Evolutionary conservation across 164 flowering plant genomes (phyloP), one percentile per base, ranked within the genome.

Genomic region (Nymphaea thermarum): DNA sequence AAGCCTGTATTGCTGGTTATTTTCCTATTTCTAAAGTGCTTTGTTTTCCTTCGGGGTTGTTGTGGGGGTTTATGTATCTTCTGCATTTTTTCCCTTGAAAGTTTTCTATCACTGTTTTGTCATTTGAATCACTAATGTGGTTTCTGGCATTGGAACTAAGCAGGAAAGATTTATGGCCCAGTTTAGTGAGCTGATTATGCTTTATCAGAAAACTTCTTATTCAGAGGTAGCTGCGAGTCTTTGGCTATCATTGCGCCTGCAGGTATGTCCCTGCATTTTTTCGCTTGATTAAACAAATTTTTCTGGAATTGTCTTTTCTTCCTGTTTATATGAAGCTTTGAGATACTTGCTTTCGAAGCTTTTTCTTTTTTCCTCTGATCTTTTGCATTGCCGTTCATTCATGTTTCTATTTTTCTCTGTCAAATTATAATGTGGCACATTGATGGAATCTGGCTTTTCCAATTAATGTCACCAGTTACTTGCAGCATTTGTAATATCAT

Each of bases 241-340:
- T 76, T 94, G 99, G 99, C 97, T 94, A 67, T 94, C 99, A 63
- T 76, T 91, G 73, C 96, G 96, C 57, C 95, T 94, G 73, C 99
- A 94, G 84, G 97, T 89, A 80, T 71, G 68, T 65, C 4, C 44
- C 16, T n/a, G 16, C 11, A 8, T 8, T 61, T 7, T 61, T n/a
- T 61, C 16, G 6, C 5, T 61, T 2, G 6, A 6, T 61, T 61
- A 61, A 47, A 47, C 5, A 25, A 25, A 0, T 25, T 25, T 25
- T 25, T 25, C 36, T 25, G 36, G 36, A 25, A 25, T 25, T 25
- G 36, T 25, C 36, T 25, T 25, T 1, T 25, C 36, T 25, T 25
- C 0, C 36, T 25, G 36, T 25, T 25, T 25, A 25, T 25, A 25
- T 25, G 1, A 25, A 25, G 36, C 36, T 25, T 25, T 25, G 36